Conservation (phyloP, 495 filamentous ascomycete genomes). For the Trichoderma parareesei region DNA sequence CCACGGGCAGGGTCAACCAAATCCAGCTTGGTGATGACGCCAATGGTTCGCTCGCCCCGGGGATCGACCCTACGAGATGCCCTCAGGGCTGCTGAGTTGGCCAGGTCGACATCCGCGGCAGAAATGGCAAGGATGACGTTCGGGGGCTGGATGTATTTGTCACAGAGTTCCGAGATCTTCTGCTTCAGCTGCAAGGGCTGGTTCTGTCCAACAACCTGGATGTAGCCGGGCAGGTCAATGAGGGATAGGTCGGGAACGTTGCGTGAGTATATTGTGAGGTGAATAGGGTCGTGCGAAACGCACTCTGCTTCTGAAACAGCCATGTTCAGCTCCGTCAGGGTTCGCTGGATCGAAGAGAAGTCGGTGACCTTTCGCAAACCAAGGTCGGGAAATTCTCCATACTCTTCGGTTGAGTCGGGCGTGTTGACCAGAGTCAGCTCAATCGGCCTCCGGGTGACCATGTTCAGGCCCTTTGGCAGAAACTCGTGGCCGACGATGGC, state of each 20-base stretch:
- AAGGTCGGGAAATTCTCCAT: slow-evolving; percentile 92
- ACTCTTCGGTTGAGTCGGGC: slow-evolving; percentile 80
- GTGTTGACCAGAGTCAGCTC: slow-evolving; percentile 97
- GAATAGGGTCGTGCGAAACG: slow-evolving; percentile 94
- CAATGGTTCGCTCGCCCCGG: slow-evolving; percentile 90
- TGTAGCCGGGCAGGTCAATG: slow-evolving; percentile 95
- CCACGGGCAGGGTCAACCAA: slow-evolving; percentile 81
- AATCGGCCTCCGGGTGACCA: slow-evolving; percentile 95
- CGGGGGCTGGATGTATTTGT: slow-evolving; percentile 94
- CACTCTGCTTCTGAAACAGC: slow-evolving; percentile 85
- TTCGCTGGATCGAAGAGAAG: slow-evolving; percentile 86
- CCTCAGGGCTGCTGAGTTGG: slow-evolving; percentile 88
- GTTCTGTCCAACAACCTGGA: slow-evolving; percentile 85
- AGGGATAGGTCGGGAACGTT: slow-evolving; percentile 93
- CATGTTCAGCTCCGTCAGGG: slow-evolving; percentile 88
- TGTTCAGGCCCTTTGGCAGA: slow-evolving; percentile 92
- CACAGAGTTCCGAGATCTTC: slow-evolving; percentile 93
- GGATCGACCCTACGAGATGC: slow-evolving; percentile 91
- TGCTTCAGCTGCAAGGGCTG: slow-evolving; percentile 88
- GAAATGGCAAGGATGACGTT: slow-evolving; percentile 98
- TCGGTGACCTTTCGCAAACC: slow-evolving; percentile 87
- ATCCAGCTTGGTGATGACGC: slow-evolving; percentile 99
- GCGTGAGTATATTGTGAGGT: slow-evolving; percentile 88
- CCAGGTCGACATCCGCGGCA: slow-evolving; percentile 92
- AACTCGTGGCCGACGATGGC: slow-evolving; percentile 98